Percentiles rank a stretch among this genome's conserved stretches.
These are phyloP conservation scores for Fomitopsis pulvina DNA, from an alignment of 768 basidiomycete genomes.

Conservation along the genomic window DNA sequence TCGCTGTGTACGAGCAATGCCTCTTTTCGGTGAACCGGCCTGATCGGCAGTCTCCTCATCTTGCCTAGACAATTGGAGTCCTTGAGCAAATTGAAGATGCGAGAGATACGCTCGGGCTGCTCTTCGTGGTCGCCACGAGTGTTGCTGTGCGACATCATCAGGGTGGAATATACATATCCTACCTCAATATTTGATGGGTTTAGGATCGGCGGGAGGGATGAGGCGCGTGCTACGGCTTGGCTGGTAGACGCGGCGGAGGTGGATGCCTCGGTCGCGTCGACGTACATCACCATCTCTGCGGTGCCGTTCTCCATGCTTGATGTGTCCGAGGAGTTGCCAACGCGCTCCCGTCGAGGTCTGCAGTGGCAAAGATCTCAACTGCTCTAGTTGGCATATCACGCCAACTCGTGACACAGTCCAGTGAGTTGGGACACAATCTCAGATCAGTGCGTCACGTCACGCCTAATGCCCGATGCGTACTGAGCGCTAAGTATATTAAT, in stretches of 20 bases:
- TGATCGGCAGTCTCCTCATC: slow-evolving; percentile 76
- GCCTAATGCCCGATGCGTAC: neutral
- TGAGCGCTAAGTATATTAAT: too few species aligned
- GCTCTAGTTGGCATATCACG: neutral
- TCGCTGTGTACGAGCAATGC: slow-evolving; percentile 85
- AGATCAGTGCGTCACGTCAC: neutral
- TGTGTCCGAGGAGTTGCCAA: neutral
- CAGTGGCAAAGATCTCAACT: neutral
- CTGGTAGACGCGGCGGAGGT: neutral
- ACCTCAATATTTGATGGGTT: slow-evolving; percentile 29
- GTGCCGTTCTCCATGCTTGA: neutral
- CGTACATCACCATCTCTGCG: neutral
- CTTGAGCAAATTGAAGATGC: slow-evolving; percentile 65
- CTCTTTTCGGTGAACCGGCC: slow-evolving; percentile 70
- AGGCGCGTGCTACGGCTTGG: slow-evolving; percentile 4
- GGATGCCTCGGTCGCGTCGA: neutral
- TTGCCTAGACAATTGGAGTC: slow-evolving; percentile 49
- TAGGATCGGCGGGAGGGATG: slow-evolving; percentile 9
- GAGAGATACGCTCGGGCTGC: slow-evolving; percentile 66
- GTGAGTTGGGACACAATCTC: neutral
- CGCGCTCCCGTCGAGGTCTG: neutral
- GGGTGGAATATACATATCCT: slow-evolving; percentile 80
- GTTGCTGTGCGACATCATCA: slow-evolving; percentile 83
- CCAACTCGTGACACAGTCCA: neutral
- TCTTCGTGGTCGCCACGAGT: slow-evolving; percentile 76